These are phyloP conservation scores for Ganoderma lucidum DNA, from an alignment of 1,284 basidiomycete species.

Conservation along the genomic window DNA sequence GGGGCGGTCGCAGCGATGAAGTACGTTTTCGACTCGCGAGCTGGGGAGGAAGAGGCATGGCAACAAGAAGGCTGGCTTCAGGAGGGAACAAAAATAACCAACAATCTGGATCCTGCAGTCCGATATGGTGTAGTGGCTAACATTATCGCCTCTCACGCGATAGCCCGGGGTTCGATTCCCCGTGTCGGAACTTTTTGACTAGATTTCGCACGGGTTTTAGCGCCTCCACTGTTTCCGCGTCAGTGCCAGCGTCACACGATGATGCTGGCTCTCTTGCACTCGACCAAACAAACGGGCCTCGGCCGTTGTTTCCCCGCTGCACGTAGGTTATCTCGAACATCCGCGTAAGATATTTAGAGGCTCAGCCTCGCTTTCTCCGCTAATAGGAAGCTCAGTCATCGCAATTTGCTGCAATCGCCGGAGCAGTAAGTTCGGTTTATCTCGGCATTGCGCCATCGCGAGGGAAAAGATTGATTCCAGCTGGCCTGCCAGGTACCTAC, in stretches of 20 bases:
- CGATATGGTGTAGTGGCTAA: constrained; percentile 34
- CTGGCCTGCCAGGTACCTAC: too few relatives aligned
- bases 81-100: too few relatives aligned
- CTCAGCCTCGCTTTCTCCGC: background rate
- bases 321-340: background rate
- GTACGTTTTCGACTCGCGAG: too few relatives aligned
- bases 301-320: background rate
- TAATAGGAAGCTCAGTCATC: background rate
- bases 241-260: background rate
- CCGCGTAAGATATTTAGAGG: background rate
- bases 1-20: too few relatives aligned
- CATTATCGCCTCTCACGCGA: constrained; percentile 34
- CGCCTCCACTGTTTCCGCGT: background rate
- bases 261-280: background rate
- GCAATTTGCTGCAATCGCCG: too few relatives aligned
- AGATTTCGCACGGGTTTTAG: background rate
- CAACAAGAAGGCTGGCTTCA: too few relatives aligned
- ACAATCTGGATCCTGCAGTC: background rate
- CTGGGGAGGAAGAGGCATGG: too few relatives aligned
- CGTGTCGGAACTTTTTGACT: constrained; percentile 23
- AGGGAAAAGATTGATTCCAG: too few relatives aligned
- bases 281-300: background rate
- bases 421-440: too few relatives aligned
- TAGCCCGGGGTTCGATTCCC: constrained; percentile 33
- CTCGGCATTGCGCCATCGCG: too few relatives aligned